These are phyloP conservation scores for Cornus suecica DNA, from an alignment of 148 eudicot genomes.

Conservation along the genomic window DNA sequence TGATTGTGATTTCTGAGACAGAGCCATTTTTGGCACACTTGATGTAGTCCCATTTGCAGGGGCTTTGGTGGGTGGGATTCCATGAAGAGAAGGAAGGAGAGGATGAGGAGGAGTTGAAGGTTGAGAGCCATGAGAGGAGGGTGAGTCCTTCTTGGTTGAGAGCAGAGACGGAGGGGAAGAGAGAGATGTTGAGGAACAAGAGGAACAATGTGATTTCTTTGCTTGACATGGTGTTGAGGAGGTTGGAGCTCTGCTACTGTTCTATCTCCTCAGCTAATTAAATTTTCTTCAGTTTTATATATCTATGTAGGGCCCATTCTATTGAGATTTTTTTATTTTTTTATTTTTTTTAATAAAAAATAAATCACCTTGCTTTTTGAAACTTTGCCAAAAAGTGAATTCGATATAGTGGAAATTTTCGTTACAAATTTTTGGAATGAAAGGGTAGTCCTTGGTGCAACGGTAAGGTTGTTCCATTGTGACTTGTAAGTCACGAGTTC, in stretches of 20 bases:
- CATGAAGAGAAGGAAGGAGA: slow-evolving; percentile 27
- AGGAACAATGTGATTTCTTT: slow-evolving; percentile 17
- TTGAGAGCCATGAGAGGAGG: slow-evolving; percentile 33
- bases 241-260: slow-evolving; percentile 14
- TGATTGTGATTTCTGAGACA: slow-evolving; percentile 28
- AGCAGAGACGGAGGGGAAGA: slow-evolving; percentile 23
- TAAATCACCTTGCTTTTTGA: too few relatives aligned
- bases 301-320: background rate
- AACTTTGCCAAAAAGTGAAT: too few relatives aligned
- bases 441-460: too few relatives aligned
- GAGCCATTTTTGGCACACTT: slow-evolving; percentile 19
- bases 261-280: slow-evolving; percentile 1
- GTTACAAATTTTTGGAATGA: too few relatives aligned
- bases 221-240: slow-evolving; percentile 26
- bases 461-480: too few relatives aligned
- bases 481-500: too few relatives aligned
- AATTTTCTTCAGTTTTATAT: background rate
- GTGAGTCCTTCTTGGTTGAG: slow-evolving; percentile 38
- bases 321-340: too few relatives aligned
- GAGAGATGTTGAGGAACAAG: slow-evolving; percentile 26
- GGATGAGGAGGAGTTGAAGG: slow-evolving; percentile 30
- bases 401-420: too few relatives aligned
- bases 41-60: slow-evolving; percentile 31
- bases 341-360: too few relatives aligned
- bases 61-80: slow-evolving; percentile 20